Conservation (phyloP, 352 stramenopile genomes). For the Phytophthora pinifolia region DNA sequence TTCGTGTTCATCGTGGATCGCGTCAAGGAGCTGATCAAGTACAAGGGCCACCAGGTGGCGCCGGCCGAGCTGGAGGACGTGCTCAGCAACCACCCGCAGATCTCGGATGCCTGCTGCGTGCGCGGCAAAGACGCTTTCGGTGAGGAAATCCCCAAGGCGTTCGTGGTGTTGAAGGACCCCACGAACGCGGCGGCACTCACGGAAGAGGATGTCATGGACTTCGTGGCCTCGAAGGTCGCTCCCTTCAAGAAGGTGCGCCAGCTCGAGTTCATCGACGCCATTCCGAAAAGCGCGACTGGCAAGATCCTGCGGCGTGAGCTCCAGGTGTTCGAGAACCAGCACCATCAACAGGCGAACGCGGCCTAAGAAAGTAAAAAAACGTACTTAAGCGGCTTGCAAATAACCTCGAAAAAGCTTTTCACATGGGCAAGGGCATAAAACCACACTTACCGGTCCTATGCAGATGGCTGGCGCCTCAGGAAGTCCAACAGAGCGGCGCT, state of each 20-base stretch:
- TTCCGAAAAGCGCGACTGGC: conserved; percentile 88
- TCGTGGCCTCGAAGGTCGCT: conserved; percentile 79
- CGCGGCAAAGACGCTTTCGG: conserved; percentile 66
- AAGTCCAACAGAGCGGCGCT: conserved; percentile 30
- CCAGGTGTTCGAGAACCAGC: conserved; percentile 42
- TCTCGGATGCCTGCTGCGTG: conserved; percentile 81
- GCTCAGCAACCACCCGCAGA: conserved; percentile 73
- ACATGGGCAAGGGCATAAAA: not conserved
- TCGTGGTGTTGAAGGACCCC: conserved; percentile 76
- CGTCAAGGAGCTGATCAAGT: conserved; percentile 96
- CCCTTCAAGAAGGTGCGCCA: conserved; percentile 89
- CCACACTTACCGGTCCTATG: conserved; percentile 1
- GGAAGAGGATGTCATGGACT: conserved; percentile 80
- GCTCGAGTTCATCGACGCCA: conserved; percentile 80
- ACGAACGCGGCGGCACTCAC: conserved; percentile 35
- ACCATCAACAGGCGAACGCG: conserved; percentile 20
- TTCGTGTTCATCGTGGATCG: conserved; percentile 92
- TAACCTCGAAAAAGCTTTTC: too few species aligned
- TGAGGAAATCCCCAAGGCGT: conserved; percentile 89
- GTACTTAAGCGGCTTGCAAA: too few species aligned
- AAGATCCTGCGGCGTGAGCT: conserved; percentile 92
- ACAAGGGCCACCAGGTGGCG: conserved; percentile 92
- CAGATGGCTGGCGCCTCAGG: conserved; percentile 14
- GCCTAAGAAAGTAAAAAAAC: too few species aligned
- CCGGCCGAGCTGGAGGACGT: conserved; percentile 92